phyloP scores from a whole-genome alignment of 2,329 filamentous ascomycete genomes.

The Aspergillus pseudoterreus region DNA sequence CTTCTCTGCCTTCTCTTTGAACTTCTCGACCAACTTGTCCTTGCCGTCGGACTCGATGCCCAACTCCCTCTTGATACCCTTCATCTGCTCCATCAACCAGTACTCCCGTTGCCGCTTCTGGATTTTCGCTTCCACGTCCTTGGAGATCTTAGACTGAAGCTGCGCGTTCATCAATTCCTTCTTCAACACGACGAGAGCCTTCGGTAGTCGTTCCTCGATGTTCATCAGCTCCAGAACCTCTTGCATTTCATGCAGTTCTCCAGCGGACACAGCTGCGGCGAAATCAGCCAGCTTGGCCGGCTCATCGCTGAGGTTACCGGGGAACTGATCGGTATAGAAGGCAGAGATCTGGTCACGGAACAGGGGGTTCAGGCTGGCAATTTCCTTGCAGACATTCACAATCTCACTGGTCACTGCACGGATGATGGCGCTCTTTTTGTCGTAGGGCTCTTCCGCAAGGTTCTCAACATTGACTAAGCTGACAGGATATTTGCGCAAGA shows the following conservation, averaged over 20 bases:
- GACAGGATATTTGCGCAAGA: conserved; percentile 85
- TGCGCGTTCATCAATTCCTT: conserved; percentile 99
- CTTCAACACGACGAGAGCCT: conserved; percentile 87
- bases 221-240: conserved; percentile 85
- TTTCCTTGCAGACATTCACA: conserved; percentile 97
- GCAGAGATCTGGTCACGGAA: conserved; percentile 97
- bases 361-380: conserved; percentile 86
- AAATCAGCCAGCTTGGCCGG: conserved; percentile 95
- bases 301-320: conserved; percentile 91
- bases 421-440: conserved; percentile 84
- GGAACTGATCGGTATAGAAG: conserved; percentile 91
- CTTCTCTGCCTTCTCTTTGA: conserved; percentile 90
- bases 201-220: conserved; percentile 87
- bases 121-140: conserved; percentile 96
- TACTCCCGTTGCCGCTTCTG: conserved; percentile 97
- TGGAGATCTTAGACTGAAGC: conserved; percentile 92
- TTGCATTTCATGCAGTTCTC: conserved; percentile 87
- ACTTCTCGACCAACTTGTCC: conserved; percentile 95
- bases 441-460: conserved; percentile 79
- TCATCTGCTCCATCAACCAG: conserved; percentile 99
- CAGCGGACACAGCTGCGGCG: conserved; percentile 91
- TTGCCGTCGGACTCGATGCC: conserved; percentile 97
- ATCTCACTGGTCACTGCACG: conserved; percentile 95
- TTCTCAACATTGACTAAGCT: conserved; percentile 96
- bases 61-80: conserved; percentile 90